phyloP scores from a whole-genome alignment of 2,329 filamentous ascomycete genomes.

The Pseudofabraea citricarpa region DNA sequence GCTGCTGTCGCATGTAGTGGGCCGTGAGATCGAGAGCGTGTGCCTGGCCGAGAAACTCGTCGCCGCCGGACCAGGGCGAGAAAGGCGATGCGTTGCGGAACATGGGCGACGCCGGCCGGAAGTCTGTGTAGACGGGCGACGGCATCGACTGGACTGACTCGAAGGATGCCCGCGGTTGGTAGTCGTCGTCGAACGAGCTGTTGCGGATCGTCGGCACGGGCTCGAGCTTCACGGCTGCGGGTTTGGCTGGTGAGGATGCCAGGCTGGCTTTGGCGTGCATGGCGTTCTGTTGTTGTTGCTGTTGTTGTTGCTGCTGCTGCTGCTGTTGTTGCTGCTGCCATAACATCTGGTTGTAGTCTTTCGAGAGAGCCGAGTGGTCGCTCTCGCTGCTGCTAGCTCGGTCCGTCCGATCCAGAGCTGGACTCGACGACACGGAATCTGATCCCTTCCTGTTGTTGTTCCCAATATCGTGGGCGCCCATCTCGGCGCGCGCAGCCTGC shows the following conservation, averaged over 20 bases:
- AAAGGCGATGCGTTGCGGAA: constrained; percentile 19
- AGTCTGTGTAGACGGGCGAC: constrained; percentile 21
- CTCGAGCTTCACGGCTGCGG: constrained; percentile 7
- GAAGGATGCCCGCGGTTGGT: constrained; percentile 11
- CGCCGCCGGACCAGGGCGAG: constrained; percentile 17
- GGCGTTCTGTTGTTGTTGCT: not conserved
- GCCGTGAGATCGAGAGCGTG: constrained; percentile 18
- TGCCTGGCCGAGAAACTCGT: constrained; percentile 18
- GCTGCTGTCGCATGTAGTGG: constrained; percentile 16
- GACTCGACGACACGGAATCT: constrained; percentile 15
- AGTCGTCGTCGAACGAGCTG: constrained; percentile 12
- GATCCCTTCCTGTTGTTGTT: constrained; percentile 13
- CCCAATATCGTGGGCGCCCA: constrained; percentile 13
- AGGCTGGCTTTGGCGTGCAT: too few relatives aligned
- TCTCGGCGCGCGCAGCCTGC: constrained; percentile 25
- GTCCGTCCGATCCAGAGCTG: constrained; percentile 16
- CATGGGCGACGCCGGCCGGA: constrained; percentile 19
- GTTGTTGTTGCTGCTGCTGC: constrained; percentile 5
- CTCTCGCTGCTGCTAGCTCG: constrained; percentile 23
- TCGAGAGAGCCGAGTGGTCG: constrained; percentile 20
- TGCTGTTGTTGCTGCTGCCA: constrained; percentile 13
- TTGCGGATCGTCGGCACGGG: constrained; percentile 2
- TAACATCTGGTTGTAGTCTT: constrained; percentile 19
- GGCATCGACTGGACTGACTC: constrained; percentile 16
- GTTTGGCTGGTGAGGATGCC: not conserved